Evolutionary conservation across 208 protist genomes (phyloP).

Genomic region (Acanthamoeba castellanii): DNA sequence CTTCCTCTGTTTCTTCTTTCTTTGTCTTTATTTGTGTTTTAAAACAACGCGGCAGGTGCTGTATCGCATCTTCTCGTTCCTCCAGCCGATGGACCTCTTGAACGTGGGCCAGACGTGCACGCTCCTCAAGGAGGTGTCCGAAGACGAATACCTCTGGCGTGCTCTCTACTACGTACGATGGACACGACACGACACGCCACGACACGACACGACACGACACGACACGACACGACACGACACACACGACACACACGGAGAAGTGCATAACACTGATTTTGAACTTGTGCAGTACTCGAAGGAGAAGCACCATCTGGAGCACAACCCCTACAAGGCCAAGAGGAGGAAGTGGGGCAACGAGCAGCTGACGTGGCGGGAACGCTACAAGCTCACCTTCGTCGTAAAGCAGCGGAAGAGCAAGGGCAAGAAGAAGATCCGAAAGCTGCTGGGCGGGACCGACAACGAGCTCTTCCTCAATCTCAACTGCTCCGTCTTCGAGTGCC

Average conservation of each 20-base stretch:
- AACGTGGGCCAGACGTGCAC: conserved; percentile 12
- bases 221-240: too few species aligned
- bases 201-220: too few species aligned
- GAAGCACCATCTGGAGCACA: conserved; percentile 49
- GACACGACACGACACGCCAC: too few species aligned
- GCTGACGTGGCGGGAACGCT: background rate
- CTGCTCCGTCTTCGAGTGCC: conserved; percentile 14
- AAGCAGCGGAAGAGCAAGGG: conserved; percentile 55
- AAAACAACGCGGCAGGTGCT: background rate
- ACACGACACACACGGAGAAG: too few species aligned
- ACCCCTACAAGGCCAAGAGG: conserved; percentile 12
- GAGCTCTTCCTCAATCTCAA: conserved; percentile 52
- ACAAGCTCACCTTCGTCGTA: conserved; percentile 49
- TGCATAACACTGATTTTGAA: too few species aligned
- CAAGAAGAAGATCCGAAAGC: conserved; percentile 47
- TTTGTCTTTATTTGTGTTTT: background rate
- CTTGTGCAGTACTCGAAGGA: background rate
- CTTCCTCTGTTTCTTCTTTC: background rate
- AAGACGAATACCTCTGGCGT: conserved; percentile 29
- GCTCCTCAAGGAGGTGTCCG: background rate
- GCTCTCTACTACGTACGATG: background rate
- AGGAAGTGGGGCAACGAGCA: conserved; percentile 27
- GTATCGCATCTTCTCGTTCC: background rate
- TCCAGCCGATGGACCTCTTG: conserved; percentile 17
- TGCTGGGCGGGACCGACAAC: conserved; percentile 26